Evolutionary conservation across 2,329 filamentous ascomycete genomes (phyloP), one percentile per base, ranked within the genome.

Genomic region (Claviceps africana): DNA sequence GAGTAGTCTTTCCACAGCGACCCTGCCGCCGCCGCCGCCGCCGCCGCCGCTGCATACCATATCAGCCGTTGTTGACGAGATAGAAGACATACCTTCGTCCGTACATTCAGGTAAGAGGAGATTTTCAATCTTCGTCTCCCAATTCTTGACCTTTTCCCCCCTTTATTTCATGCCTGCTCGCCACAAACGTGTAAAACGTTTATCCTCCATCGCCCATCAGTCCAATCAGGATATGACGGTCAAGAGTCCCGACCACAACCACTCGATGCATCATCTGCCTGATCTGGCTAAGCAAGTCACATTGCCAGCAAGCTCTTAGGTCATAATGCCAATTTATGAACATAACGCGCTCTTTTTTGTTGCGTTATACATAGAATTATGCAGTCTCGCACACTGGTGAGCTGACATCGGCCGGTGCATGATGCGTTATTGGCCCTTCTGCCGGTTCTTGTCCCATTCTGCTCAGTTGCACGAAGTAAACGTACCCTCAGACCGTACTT

Each of bases 51-150:
- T 13, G 31, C 40, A 17, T 42, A 30, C 9, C 13, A 10, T 28
- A 37, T 17, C 35, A 22, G 22, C 47, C 8, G 11, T 1, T 22
- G 31, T 37, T 37, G 22, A 15, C 22, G 21, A 13, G 13, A 37
- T 33, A 19, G 31, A 13, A 46, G 5, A 17, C 19, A 13, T 17
- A 28, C 21, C 49, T 19, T 30, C 43, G 17, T 22, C 49, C 43
- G 28, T 40, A 11, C 43, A 39, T 33, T n/a, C 50, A 51, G 50
- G 50, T 51, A 31, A 47, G 50, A 40, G 33, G 33, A 33, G 31
- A 11, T 17, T n/a, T 9, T 3, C 35, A 37, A 1, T n/a, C 2
- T 5, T 15, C 7, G 2, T 37, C 2, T 8, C 9, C 25, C 13
- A 7, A 39, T 21, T 19, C 21, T 3, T 39, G 25, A 13, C 15